Evolutionary conservation across 108 stramenopile genomes (phyloP), one percentile per base, ranked within the genome.

Genomic region (Cyclostephanos invisitatus): DNA sequence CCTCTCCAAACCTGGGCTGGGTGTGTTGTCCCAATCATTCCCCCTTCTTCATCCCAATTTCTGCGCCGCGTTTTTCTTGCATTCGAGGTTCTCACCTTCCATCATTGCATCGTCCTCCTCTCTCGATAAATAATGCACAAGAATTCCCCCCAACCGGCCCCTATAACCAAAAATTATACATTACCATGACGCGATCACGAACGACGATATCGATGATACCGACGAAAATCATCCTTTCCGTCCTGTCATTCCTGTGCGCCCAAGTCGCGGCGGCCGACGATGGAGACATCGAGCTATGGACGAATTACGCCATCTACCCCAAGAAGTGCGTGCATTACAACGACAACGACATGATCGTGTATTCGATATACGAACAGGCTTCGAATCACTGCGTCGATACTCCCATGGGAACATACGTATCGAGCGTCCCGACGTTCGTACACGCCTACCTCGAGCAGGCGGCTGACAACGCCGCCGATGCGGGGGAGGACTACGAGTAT

Each of bases 201-300:
- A 54, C 53, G 12, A 27, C 53, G 8, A 25, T 10, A 10, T 25
- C 53, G n/a, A n/a, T n/a, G n/a, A n/a, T n/a, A n/a, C n/a, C n/a
- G 8, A 46, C 44, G 12, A 46, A 15, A 15, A 46, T 15, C 44
- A 2, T 46, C 44, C 44, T 46, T 15, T 14, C 44, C 15, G 22
- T 54, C 53, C 22, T 54, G 24, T 54, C 53, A 22, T 8, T 54
- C 53, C 25, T 27, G 11, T 18, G 22, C 24, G 60, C 36, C 27
- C 57, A 15, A 15, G n/a, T n/a, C n/a, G n/a, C n/a, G n/a, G n/a
- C n/a, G 5, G 46, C 54, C 5, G 73, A 21, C 54, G 46, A 66
- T 54, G n/a, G n/a, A n/a, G 86, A 75, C 42, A 94, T 94, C 64
- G 72, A 78, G 58, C 89, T 89, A 78, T 94, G 93, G 93, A 91